Evolutionary conservation across 768 basidiomycete genomes (phyloP).

Genomic region (Lactarius indigo): DNA sequence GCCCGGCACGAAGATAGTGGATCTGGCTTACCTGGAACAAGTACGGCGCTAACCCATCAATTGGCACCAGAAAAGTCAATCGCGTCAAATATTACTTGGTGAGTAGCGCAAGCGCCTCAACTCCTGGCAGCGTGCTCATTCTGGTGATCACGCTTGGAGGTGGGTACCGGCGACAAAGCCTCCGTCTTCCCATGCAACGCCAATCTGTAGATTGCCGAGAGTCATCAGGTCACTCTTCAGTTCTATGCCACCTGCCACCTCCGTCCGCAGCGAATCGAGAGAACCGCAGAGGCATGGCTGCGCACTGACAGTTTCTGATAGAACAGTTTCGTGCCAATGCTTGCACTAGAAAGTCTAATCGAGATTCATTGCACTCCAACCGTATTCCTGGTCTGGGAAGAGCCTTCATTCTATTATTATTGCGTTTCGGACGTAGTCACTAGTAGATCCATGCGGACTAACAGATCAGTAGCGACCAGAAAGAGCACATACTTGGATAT

Average conservation of each 20-base stretch:
- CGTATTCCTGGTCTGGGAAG: no score
- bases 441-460: no score
- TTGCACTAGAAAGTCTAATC: no score
- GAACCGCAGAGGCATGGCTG: neutral
- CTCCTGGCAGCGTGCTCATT: neutral
- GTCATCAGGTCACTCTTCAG: neutral
- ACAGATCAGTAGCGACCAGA: no score
- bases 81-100: no score
- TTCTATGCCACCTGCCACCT: neutral
- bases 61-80: neutral
- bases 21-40: neutral
- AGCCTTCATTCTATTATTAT: no score
- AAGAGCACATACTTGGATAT: no score
- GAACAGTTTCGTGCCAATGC: neutral
- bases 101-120: neutral
- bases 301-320: neutral
- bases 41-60: neutral
- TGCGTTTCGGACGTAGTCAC: no score
- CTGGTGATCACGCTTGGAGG: neutral
- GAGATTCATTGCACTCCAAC: no score
- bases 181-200: neutral
- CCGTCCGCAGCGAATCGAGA: neutral
- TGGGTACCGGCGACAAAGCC: neutral
- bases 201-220: neutral
- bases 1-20: neutral